Evolutionary conservation across 2,329 filamentous ascomycete species (phyloP).

Genomic region (Pleoardoris graminearum): DNA sequence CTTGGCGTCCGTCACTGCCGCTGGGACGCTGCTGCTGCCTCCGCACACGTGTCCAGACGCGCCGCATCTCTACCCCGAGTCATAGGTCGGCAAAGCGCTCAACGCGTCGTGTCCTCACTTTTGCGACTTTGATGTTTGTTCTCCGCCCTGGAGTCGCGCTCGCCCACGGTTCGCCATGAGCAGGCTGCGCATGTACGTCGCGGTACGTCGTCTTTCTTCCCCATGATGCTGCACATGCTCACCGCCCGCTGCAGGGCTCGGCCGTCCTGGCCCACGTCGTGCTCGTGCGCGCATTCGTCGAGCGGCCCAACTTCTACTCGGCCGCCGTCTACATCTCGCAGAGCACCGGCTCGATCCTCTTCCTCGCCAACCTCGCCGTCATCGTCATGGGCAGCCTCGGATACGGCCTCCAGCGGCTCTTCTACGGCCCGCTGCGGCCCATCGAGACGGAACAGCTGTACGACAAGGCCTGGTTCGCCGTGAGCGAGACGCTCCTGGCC

Average conservation of each 20-base stretch:
- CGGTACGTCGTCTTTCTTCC: conserved; percentile 25
- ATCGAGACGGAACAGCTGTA: conserved; percentile 97
- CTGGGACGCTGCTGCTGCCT: too few relatives aligned
- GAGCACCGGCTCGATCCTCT: conserved; percentile 93
- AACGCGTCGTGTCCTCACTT: too few relatives aligned
- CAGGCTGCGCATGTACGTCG: conserved; percentile 41
- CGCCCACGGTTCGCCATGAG: conserved; percentile 27
- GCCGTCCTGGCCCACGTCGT: conserved; percentile 82
- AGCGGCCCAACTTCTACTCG: conserved; percentile 97
- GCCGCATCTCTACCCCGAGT: too few relatives aligned
- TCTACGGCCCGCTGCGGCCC: conserved; percentile 86
- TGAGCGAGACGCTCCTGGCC: conserved; percentile 93
- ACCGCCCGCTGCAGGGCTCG: conserved; percentile 58
- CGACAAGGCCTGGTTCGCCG: conserved; percentile 96
- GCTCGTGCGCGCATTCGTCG: conserved; percentile 86
- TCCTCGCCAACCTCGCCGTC: conserved; percentile 87
- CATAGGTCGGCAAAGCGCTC: too few relatives aligned
- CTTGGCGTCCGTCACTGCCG: too few relatives aligned
- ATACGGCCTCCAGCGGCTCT: conserved; percentile 84
- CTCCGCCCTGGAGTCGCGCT: conserved; percentile 3
- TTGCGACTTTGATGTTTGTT: too few relatives aligned
- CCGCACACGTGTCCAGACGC: too few relatives aligned
- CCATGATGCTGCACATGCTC: background rate
- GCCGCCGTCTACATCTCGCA: conserved; percentile 96
- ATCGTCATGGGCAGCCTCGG: conserved; percentile 79